These are phyloP conservation scores for Dovyalis caffra DNA, from an alignment of 345 rosid genomes.

Conservation along the genomic window DNA sequence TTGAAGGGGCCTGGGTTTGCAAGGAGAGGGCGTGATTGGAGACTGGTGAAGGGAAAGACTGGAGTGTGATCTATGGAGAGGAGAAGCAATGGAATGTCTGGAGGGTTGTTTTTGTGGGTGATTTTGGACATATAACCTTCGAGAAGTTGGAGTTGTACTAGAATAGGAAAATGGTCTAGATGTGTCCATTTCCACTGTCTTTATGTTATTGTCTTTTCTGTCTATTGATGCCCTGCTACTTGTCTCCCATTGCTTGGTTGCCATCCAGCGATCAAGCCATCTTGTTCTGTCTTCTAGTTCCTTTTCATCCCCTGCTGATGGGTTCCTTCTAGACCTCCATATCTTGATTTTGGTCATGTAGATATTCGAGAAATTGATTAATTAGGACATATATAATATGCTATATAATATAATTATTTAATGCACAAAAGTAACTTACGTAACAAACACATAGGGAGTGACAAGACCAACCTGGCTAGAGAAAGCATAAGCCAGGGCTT, in stretches of 20 bases:
- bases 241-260: slow-evolving; percentile 66
- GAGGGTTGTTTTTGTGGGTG: neutral
- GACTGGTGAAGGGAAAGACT: slow-evolving; percentile 23
- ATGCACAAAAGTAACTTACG: neutral
- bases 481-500: slow-evolving; percentile 27
- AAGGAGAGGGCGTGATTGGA: slow-evolving; percentile 63
- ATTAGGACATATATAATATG: neutral
- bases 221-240: slow-evolving; percentile 43
- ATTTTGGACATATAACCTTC: neutral
- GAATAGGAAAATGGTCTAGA: slow-evolving; percentile 16
- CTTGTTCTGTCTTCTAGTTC: slow-evolving; percentile 53
- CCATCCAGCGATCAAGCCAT: slow-evolving; percentile 92
- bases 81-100: neutral
- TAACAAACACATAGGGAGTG: neutral
- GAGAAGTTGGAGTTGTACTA: neutral
- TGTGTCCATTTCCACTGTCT: slow-evolving; percentile 55
- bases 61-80: slow-evolving; percentile 20
- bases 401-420: neutral
- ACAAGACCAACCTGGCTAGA: slow-evolving; percentile 53
- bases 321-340: slow-evolving; percentile 54
- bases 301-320: slow-evolving; percentile 54
- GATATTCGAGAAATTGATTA: neutral
- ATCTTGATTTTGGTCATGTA: slow-evolving; percentile 34
- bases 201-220: slow-evolving; percentile 39
- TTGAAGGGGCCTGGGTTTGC: slow-evolving; percentile 45